Evolutionary conservation across 2,329 filamentous ascomycete species (phyloP), one percentile per base, ranked within the genome.

Genomic region (Metarhizium rileyi): DNA sequence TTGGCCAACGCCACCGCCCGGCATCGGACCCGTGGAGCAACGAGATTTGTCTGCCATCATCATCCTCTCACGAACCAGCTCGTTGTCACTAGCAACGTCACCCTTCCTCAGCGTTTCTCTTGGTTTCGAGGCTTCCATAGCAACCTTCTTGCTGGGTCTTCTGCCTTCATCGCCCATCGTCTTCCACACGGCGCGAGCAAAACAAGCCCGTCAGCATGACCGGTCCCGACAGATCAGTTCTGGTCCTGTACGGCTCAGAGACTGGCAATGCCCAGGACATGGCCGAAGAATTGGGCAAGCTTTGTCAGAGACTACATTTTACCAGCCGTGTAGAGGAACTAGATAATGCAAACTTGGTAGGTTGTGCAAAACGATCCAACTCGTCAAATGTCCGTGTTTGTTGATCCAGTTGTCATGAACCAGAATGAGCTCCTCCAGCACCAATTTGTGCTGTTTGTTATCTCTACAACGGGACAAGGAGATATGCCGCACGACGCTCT

Each of bases 391-490:
- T 14, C 14, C 12, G 20, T 5, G n/a, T 23, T 20, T 23, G 35
- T 40, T 44, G 14, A 38, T 22, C 33, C 22, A 25, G 2, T 22
- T 10, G 16, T 38, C 41, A 22, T 27, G 58, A 38, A 48, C 22
- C 36, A 81, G 80, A 75, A 69, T 53, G 64, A 70, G 23, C 66
- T 84, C 23, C 59, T 77, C 9, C 69, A 70, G 49, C 70, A 74
- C 50, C 68, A 67, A 1, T 67, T 91, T 20, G 79, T 89, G 25
- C 73, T 97, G 46, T 87, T 98, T 59, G 82, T 89, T 52, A 73
- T 94, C 20, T 94, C 93, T 5, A 98, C 93, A 0, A 95, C 93
- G 0, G 93, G 93, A 5, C 91, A 98, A 68, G 93, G 93, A 5
- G 90, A 97, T 56, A 78, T 97, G 63, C 93, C 93, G 2, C 80